phyloP scores from a whole-genome alignment of 768 basidiomycete species.

The Hypsizygus marmoreus region DNA sequence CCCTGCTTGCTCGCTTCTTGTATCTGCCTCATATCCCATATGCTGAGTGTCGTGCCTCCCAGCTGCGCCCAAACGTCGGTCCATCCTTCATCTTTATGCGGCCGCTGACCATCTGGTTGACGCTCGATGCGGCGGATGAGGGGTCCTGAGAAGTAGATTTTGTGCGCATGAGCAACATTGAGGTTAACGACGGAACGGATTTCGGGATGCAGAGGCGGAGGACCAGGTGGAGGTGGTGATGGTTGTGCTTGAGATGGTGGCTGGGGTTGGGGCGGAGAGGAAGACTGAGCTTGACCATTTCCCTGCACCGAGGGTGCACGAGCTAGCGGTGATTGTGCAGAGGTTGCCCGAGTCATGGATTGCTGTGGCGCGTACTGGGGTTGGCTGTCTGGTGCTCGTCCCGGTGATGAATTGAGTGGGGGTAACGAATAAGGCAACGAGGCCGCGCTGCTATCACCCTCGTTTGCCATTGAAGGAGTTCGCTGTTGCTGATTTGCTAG shows the following conservation, averaged over 20 bases:
- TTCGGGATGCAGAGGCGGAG: slow-evolving; percentile 70
- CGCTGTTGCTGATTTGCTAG: slow-evolving; percentile 26
- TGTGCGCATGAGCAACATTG: slow-evolving; percentile 76
- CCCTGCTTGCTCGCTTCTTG: slow-evolving; percentile 82
- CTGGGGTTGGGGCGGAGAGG: slow-evolving; percentile 20
- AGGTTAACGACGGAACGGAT: slow-evolving; percentile 79
- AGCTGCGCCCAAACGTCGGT: slow-evolving; percentile 88
- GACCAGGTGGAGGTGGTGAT: slow-evolving; percentile 25
- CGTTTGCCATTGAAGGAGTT: slow-evolving; percentile 13
- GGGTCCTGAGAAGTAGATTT: slow-evolving; percentile 86
- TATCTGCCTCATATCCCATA: slow-evolving; percentile 91
- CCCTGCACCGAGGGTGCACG: slow-evolving; percentile 9
- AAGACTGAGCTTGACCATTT: slow-evolving; percentile 11
- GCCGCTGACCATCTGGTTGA: slow-evolving; percentile 72
- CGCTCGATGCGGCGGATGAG: slow-evolving; percentile 76
- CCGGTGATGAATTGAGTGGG: slow-evolving; percentile 4
- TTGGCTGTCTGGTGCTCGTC: slow-evolving; percentile 4
- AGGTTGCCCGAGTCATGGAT: slow-evolving; percentile 3
- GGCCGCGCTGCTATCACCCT: slow-evolving; percentile 5
- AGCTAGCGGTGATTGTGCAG: slow-evolving; percentile 6
- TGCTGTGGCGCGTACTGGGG: slow-evolving; percentile 15
- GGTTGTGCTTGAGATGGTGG: slow-evolving; percentile 19
- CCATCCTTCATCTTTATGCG: slow-evolving; percentile 78
- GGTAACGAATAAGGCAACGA: slow-evolving; percentile 4
- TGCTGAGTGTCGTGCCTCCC: slow-evolving; percentile 83